Conservation (phyloP, 345 rosid genomes). For the Rhodamnia argentea region DNA sequence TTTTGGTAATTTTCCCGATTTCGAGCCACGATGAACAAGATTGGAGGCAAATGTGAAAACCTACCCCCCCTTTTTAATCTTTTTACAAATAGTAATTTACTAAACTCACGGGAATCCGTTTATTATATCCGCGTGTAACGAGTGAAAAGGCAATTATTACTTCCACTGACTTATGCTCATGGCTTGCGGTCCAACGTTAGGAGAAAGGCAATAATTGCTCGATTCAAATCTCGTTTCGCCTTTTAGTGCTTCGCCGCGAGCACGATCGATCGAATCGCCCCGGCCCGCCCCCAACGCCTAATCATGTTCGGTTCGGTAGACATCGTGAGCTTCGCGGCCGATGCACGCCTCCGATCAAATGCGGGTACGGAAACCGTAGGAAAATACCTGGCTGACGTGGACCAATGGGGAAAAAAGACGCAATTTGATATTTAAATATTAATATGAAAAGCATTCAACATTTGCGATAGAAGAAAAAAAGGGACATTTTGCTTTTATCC, state of each 20-base stretch:
- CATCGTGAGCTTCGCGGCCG: neutral
- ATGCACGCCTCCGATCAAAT: neutral
- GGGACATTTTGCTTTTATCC: no score
- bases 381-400: neutral
- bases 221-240: neutral
- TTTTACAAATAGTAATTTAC: no score
- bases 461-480: no score
- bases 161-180: neutral
- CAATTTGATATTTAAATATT: no score
- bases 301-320: neutral
- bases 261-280: neutral
- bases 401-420: neutral
- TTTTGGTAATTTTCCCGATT: no score
- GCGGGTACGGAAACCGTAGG: neutral
- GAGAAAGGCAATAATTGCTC: neutral
- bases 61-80: no score
- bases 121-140: neutral
- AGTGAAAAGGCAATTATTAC: neutral
- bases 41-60: neutral
- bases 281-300: neutral
- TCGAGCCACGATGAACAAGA: rapidly evolving
- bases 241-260: neutral
- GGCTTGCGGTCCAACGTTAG: neutral
- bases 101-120: neutral
- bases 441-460: no score